Evolutionary conservation across 2,329 filamentous ascomycete genomes (phyloP).

Genomic region (Paracamarosporium sp.): DNA sequence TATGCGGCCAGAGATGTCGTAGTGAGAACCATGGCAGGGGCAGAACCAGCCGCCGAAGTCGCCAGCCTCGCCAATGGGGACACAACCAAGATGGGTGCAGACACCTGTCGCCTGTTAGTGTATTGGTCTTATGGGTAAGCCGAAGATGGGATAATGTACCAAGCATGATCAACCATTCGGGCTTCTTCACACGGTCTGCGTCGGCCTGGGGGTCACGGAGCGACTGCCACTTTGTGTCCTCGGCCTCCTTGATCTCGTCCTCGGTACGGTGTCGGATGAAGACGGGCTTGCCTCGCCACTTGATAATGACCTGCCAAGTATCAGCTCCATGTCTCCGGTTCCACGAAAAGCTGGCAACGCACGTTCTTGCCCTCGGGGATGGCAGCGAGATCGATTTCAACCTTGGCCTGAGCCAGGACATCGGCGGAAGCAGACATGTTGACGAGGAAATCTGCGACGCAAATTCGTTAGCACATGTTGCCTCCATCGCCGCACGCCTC

Average conservation of each 20-base stretch:
- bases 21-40: slow-evolving; percentile 99
- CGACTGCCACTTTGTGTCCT: slow-evolving; percentile 80
- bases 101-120: slow-evolving; percentile 68
- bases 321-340: slow-evolving; percentile 22
- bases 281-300: slow-evolving; percentile 99
- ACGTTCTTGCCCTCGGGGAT: slow-evolving; percentile 99
- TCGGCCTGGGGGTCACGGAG: slow-evolving; percentile 93
- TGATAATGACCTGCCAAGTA: slow-evolving; percentile 83
- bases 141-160: slow-evolving; percentile 61
- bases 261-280: slow-evolving; percentile 98
- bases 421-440: slow-evolving; percentile 99
- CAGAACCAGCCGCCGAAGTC: slow-evolving; percentile 99
- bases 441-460: slow-evolving; percentile 86
- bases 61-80: slow-evolving; percentile 97
- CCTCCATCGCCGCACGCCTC: slow-evolving; percentile 31
- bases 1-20: slow-evolving; percentile 98
- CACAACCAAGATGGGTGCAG: slow-evolving; percentile 99
- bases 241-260: slow-evolving; percentile 92
- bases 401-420: slow-evolving; percentile 98
- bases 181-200: slow-evolving; percentile 93
- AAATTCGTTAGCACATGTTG: slow-evolving; percentile 34
- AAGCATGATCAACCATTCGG: slow-evolving; percentile 99
- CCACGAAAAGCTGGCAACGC: slow-evolving; percentile 49
- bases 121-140: not conserved
- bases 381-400: slow-evolving; percentile 89